phyloP scores from a whole-genome alignment of 495 filamentous ascomycete species.

The Elaphomyces granulatus region DNA sequence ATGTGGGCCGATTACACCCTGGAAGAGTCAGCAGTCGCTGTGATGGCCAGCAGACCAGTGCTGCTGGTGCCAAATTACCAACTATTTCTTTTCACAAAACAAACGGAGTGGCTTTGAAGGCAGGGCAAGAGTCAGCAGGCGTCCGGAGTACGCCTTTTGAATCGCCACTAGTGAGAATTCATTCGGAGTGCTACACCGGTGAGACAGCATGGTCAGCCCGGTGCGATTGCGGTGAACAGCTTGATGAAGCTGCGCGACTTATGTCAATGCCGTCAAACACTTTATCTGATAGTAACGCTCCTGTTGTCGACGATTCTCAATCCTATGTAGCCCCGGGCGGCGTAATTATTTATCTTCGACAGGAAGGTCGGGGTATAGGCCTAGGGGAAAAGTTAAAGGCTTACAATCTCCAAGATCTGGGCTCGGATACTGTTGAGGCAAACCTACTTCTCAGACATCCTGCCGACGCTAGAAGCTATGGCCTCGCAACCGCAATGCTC shows the following conservation, averaged over 20 bases:
- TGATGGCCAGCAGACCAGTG: constrained; percentile 19
- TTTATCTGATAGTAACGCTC: constrained; percentile 12
- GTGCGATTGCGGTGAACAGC: constrained; percentile 94
- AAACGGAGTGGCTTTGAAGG: neutral
- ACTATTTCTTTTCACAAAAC: neutral
- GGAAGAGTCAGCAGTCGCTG: constrained; percentile 60
- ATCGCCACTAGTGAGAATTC: constrained; percentile 76
- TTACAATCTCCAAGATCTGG: constrained; percentile 93
- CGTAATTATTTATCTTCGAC: constrained; percentile 86
- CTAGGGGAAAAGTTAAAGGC: constrained; percentile 92
- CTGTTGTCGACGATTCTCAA: constrained; percentile 17
- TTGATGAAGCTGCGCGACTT: constrained; percentile 87
- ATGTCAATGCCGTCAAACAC: constrained; percentile 64
- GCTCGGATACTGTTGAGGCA: constrained; percentile 89
- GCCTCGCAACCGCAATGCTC: constrained; percentile 86
- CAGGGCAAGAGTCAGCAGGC: neutral
- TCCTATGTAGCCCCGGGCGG: constrained; percentile 48
- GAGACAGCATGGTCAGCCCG: constrained; percentile 96
- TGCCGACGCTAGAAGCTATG: constrained; percentile 87
- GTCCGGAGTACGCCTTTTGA: constrained; percentile 13
- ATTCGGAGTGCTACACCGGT: constrained; percentile 97
- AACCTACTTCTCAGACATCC: constrained; percentile 86
- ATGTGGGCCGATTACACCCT: constrained; percentile 74
- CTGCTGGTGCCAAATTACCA: neutral
- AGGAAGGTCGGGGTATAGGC: constrained; percentile 93